Evolutionary conservation across 2,329 filamentous ascomycete genomes (phyloP), one percentile per base, ranked within the genome.

Genomic region (Sordariomycetes sp.): DNA sequence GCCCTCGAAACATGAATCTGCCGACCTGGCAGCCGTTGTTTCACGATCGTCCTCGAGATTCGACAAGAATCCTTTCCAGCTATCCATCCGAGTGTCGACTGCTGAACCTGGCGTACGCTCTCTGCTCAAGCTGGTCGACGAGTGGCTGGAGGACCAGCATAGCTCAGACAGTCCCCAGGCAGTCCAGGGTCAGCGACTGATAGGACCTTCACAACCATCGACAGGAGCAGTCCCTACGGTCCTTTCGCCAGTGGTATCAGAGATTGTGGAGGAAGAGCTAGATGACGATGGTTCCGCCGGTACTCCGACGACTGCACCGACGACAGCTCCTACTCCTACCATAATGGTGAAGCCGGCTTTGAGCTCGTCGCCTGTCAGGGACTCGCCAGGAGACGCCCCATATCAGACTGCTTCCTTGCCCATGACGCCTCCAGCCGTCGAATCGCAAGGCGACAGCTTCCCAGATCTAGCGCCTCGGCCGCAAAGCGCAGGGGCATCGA

Each of bases 61-160:
- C 6, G 34, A 36, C n/a, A 26, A 28, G 4, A 33, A 32, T 17
- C 16, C 34, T 4, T 32, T 17, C 15, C 18, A n/a, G n/a, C 20
- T 36, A 7, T 36, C 34, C 8, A 26, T 36, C 23, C 21, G 30
- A 2, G 30, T 36, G 15, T 27, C 34, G 4, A 32, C 34, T 8
- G 34, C 34, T 4, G 34, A 36, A 16, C 34, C 23, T 4, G 34
- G 29, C 16, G 30, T 36, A 2, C 20, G 30, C 15, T 32, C 34
- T 4, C 30, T 36, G 14, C 11, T 36, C 15, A 32, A 23, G 16
- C 29, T 36, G 7, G 29, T 36, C 21, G 34, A 36, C n/a, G 21
- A 32, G 9, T 36, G 34, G 34, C 30, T 36, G 9, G 34, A 36
- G 18, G 30, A 32, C 9, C 29, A 36, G 12, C 20, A 36, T 8